Conservation (phyloP, 345 rosid genomes). For the Schrenkiella parvula region DNA sequence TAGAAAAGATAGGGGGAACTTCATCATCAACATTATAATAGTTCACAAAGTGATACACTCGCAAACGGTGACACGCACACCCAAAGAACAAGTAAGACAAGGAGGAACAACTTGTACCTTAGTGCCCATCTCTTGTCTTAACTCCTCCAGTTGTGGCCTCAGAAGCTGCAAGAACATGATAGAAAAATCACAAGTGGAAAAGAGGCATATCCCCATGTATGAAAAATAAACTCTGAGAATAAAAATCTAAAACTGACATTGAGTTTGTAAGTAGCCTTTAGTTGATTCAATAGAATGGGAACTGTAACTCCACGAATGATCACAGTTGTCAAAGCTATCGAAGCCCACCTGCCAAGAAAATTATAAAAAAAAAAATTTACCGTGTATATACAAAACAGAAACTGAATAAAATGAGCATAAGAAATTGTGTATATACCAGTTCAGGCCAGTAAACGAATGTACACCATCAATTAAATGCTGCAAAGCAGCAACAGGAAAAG, state of each 20-base stretch:
- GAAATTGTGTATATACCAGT: conserved; percentile 36
- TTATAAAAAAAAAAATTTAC: neutral
- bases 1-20: neutral
- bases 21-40: neutral
- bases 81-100: conserved; percentile 12
- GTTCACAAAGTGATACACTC: neutral
- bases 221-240: neutral
- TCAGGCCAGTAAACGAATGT: conserved; percentile 56
- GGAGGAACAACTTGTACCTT: conserved; percentile 26
- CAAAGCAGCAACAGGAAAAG: conserved; percentile 56
- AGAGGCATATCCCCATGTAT: neutral
- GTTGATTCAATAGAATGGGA: conserved; percentile 45
- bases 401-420: neutral
- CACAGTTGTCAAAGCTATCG: conserved; percentile 45
- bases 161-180: conserved; percentile 31
- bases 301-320: conserved; percentile 42
- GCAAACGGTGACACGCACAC: neutral
- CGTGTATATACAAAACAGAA: neutral
- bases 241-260: conserved; percentile 28
- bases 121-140: conserved; percentile 33
- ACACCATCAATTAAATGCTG: conserved; percentile 54
- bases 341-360: conserved; percentile 44
- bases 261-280: conserved; percentile 42
- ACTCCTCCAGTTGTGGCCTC: conserved; percentile 44
- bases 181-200: neutral